Base-by-base conservation (phyloP, 257 asterid genomes). In the Voacanga thouarsii region DNA sequence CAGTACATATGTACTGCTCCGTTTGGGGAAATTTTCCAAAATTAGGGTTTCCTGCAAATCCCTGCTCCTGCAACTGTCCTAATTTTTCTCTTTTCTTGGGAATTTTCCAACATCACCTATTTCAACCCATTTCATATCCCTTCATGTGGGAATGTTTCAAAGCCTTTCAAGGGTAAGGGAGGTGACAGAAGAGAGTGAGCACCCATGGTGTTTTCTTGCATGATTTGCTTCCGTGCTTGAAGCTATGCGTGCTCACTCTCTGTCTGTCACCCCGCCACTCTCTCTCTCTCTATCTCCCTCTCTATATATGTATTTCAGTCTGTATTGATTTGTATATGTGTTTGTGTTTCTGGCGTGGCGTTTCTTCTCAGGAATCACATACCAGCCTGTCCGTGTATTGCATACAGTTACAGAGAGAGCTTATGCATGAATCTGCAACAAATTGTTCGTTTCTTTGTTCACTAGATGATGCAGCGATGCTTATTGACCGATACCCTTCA, bases 111-210 rank as follows among this genome's bases (percentile, higher is more conserved):
- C 50, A 6, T 37, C 10, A 47, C 14, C 19, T 6, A 51, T 23
- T 4, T 5, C 24, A 37, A 12, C 2, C 51, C 72, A 21, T 14
- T 0, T 51, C 24, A 12, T 41, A 26, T 0, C 41, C 75, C 59
- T 23, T 24, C 43, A 0, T 7, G 4, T 4, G 21, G 41, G 28
- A 44, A 7, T n/a, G 37, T 49, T 45, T 11, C 21, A 0, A 43
- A 39, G 3, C 2, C 39, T 53, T 12, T 21, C 4, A 83, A 44
- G 83, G 89, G 87, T 87, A 85, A 89, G 77, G 91, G 91, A 72
- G 90, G 94, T 92, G 96, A 92, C 97, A 89, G 97, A 92, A 92
- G 97, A 92, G 97, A 92, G 97, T 92, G 97, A 92, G 97, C 97
- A 91, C 97, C 79, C 73, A 88, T 91, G 91, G 90, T 88, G 85